Base-by-base conservation (phyloP, 805 yeast genomes). In the Candida suzukii region DNA sequence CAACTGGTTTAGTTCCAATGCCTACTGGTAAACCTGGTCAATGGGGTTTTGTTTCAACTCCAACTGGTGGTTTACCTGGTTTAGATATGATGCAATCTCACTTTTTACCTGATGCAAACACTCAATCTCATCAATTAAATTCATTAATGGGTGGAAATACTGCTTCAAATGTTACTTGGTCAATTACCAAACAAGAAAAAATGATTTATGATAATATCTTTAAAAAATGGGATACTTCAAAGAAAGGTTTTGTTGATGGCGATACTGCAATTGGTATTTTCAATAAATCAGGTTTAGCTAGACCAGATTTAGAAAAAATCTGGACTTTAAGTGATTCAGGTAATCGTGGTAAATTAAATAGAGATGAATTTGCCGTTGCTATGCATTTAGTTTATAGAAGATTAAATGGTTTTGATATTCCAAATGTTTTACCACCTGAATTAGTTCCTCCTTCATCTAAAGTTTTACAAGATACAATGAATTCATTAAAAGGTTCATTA, bases 301-400 rank as follows among this genome's bases (percentile, higher is more conserved):
- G 96, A 60, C 70, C 78, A 4, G 97, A 90, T 53, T 71, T 91
- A 46, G 98, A 90, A 61, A 72, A 80, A 33, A 88, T 93, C 47
- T 91, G 99, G 99, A 85, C 78, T 38, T 71, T 91, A 49, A 77
- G 90, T 42, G 98, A 93, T 59, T 74, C 81, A 14, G 80, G 81
- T 41, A 84, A 88, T 59, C 73, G 83, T 41, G 96, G 97, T 4
- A 79, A 76, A 56, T 76, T 91, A 50, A 85, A 86, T 58, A 80
- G 78, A 53, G 96, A 91, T 58, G 95, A 88, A 60, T 93, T 91
- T 66, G 83, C 96, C 0, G 88, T 93, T 28, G 97, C 98, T 26
- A 93, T 91, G 98, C 97, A 95, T 70, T 70, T 91, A 44, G 91
- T 91, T 35, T 91, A 93, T 64, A 77, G 96, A 60, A 76, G 91